These are phyloP conservation scores for Nissolia schottii DNA, from an alignment of 306 rosid species.

Conservation along the genomic window DNA sequence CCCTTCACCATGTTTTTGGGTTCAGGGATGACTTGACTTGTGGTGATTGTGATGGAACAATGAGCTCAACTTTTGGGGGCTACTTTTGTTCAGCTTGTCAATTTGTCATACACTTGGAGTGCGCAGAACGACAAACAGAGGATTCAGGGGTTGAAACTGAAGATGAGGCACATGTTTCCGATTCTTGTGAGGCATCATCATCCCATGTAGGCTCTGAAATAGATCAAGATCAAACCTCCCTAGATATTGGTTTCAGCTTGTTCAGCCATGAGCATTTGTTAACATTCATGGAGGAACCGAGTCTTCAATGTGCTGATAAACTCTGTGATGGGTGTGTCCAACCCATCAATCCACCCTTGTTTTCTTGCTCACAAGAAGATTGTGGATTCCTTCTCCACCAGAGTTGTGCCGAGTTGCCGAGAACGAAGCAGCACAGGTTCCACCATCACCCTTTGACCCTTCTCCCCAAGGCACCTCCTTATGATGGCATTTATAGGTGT, in stretches of 20 bases:
- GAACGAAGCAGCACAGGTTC: neutral
- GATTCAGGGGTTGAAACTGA: neutral
- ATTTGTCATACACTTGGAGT: neutral
- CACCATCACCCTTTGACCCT: neutral
- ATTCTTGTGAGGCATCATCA: neutral
- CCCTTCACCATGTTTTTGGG: neutral
- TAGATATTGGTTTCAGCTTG: neutral
- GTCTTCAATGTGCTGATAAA: neutral
- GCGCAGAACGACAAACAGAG: neutral
- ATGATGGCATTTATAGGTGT: slow-evolving; percentile 9
- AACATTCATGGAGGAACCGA: neutral
- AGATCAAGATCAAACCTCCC: neutral
- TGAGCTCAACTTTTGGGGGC: neutral
- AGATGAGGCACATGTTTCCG: neutral
- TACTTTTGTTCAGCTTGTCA: neutral
- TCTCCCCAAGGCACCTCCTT: neutral
- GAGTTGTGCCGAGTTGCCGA: neutral
- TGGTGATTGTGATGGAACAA: neutral
- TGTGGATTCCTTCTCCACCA: neutral
- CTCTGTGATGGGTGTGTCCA: neutral
- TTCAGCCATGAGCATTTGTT: neutral
- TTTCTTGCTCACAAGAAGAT: neutral
- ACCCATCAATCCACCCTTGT: neutral
- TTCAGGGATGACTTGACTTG: neutral
- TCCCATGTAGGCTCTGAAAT: neutral